Percentiles rank a stretch among this genome's conserved stretches.
phyloP scores from a whole-genome alignment of 768 basidiomycete species.

The Sporobolomyces pararoseus region DNA sequence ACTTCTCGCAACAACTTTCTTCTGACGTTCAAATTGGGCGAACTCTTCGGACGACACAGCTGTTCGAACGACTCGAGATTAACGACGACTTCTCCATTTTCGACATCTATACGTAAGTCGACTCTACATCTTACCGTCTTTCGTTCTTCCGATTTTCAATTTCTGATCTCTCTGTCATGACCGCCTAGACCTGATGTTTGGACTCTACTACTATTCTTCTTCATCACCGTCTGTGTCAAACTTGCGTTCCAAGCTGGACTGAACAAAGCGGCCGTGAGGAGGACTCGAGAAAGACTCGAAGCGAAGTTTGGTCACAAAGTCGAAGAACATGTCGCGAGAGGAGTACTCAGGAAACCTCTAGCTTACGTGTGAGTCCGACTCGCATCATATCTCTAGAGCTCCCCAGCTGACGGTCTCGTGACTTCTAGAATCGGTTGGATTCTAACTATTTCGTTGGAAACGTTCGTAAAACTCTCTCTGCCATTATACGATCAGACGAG shows the following conservation, averaged over 20 bases:
- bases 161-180: not conserved
- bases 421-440: not conserved
- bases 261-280: not conserved
- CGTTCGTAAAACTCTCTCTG: not conserved
- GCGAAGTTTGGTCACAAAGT: not conserved
- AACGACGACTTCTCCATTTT: too few relatives aligned
- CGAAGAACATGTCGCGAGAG: not conserved
- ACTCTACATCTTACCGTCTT: too few relatives aligned
- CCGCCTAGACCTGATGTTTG: too few relatives aligned
- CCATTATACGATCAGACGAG: not conserved
- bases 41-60: too few relatives aligned
- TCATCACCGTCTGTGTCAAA: conserved; percentile 4
- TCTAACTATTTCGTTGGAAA: not conserved
- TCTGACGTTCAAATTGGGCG: not conserved
- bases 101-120: too few relatives aligned
- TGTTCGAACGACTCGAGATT: too few relatives aligned
- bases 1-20: conserved; percentile 1
- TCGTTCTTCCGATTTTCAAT: too few relatives aligned
- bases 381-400: too few relatives aligned
- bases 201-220: conserved; percentile 2
- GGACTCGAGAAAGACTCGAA: not conserved
- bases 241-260: not conserved
- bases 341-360: not conserved
- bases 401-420: not conserved
- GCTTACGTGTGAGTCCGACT: not conserved